These are phyloP conservation scores for Lophium mytilinum DNA, from an alignment of 495 filamentous ascomycete species.

Conservation along the genomic window DNA sequence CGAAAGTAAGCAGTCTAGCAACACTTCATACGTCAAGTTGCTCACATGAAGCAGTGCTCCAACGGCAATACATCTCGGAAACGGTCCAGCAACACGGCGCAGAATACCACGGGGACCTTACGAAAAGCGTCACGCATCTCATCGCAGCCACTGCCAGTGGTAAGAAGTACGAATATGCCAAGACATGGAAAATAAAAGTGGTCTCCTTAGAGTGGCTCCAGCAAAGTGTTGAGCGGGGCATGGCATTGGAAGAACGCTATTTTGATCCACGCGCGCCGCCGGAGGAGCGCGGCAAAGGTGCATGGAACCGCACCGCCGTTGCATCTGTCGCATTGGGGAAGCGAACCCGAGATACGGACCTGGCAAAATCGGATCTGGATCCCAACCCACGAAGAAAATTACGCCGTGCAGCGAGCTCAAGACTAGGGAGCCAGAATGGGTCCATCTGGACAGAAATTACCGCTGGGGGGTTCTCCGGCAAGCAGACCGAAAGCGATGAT, in stretches of 20 bases:
- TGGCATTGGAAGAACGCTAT: conserved; percentile 76
- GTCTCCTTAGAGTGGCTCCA: conserved; percentile 78
- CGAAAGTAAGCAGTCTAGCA: conserved; percentile 50
- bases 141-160: conserved; percentile 72
- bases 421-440: conserved; percentile 51
- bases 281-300: conserved; percentile 66
- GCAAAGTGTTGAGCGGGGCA: conserved; percentile 81
- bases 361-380: background rate
- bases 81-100: conserved; percentile 61
- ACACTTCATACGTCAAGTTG: background rate
- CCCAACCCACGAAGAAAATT: conserved; percentile 20
- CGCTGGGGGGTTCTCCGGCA: conserved; percentile 39
- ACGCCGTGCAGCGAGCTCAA: conserved; percentile 21
- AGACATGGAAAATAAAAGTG: conserved; percentile 65
- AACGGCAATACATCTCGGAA: conserved; percentile 60
- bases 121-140: conserved; percentile 75
- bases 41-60: conserved; percentile 43
- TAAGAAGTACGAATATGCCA: conserved; percentile 81
- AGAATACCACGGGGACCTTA: conserved; percentile 76
- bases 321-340: conserved; percentile 23
- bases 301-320: conserved; percentile 52
- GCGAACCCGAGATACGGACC: conserved; percentile 9
- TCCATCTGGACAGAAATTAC: conserved; percentile 86
- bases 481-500: conserved; percentile 33
- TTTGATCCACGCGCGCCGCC: conserved; percentile 66